Evolutionary conservation across 1,284 basidiomycete species (phyloP).

Genomic region (Veloboletus limbatus): DNA sequence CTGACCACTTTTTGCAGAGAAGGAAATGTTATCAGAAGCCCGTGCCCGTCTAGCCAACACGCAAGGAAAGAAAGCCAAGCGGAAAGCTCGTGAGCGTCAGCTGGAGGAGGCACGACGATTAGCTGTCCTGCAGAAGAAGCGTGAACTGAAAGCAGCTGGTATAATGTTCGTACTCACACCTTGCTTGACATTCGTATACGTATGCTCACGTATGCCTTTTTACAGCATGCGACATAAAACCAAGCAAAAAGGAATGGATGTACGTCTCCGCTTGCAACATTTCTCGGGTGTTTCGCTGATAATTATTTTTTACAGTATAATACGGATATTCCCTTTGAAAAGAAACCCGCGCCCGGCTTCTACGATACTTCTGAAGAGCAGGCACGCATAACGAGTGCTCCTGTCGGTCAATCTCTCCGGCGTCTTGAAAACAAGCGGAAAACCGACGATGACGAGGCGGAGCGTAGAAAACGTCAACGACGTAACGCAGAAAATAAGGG

Average conservation of each 20-base stretch:
- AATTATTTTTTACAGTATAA: conserved; percentile 73
- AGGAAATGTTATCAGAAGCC: conserved; percentile 99
- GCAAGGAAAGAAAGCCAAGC: conserved; percentile 99
- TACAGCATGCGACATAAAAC: conserved; percentile 79
- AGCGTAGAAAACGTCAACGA: conserved; percentile 82
- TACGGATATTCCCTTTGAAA: conserved; percentile 98
- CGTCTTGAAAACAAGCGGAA: conserved; percentile 91
- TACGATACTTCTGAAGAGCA: conserved; percentile 97
- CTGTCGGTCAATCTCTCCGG: conserved; percentile 88
- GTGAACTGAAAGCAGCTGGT: conserved; percentile 96
- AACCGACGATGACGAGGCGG: conserved; percentile 85
- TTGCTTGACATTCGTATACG: not conserved
- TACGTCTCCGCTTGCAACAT: conserved; percentile 39
- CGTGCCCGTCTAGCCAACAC: conserved; percentile 98
- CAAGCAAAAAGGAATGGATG: conserved; percentile 97
- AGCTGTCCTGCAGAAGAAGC: conserved; percentile 96
- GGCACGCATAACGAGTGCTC: conserved; percentile 82
- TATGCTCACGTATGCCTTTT: conserved; percentile 18
- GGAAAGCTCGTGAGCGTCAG: conserved; percentile 95
- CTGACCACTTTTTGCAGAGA: conserved; percentile 58
- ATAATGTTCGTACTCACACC: conserved; percentile 71
- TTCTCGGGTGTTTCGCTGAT: conserved; percentile 7
- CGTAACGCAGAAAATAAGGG: conserved; percentile 63
- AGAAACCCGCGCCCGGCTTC: conserved; percentile 92
- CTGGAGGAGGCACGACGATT: conserved; percentile 93